Percentiles rank a stretch among this genome's conserved stretches.
These are phyloP conservation scores for Metschnikowia baotianmanensis DNA, from an alignment of 805 yeast genomes.

Conservation along the genomic window DNA sequence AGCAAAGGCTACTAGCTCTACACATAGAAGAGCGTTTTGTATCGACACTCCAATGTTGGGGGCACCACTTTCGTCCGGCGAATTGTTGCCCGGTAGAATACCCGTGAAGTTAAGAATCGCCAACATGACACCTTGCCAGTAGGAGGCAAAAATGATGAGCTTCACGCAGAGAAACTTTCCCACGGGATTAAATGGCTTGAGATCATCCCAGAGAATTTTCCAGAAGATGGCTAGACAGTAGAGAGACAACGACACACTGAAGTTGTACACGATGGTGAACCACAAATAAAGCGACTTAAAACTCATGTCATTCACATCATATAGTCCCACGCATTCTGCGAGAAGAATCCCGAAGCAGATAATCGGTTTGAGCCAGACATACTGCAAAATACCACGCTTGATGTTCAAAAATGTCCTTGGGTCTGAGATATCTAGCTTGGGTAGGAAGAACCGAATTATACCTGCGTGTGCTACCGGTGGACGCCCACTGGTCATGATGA, in stretches of 20 bases:
- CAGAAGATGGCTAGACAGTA: constrained; percentile 88
- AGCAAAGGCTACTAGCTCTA: constrained; percentile 84
- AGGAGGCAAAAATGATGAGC: constrained; percentile 92
- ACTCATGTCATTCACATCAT: constrained; percentile 51
- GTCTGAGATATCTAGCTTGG: constrained; percentile 77
- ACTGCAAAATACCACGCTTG: constrained; percentile 86
- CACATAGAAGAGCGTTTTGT: constrained; percentile 75
- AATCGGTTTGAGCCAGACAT: constrained; percentile 91
- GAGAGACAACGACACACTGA: constrained; percentile 76
- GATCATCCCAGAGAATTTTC: constrained; percentile 80
- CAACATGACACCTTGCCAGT: constrained; percentile 85
- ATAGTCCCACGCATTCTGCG: constrained; percentile 46
- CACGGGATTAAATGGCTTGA: constrained; percentile 80
- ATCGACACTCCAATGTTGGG: constrained; percentile 54
- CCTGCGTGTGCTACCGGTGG: constrained; percentile 69
- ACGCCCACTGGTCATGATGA: constrained; percentile 67
- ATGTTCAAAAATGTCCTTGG: constrained; percentile 74
- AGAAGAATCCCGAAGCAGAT: constrained; percentile 57
- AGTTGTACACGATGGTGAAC: constrained; percentile 69
- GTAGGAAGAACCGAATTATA: constrained; percentile 46
- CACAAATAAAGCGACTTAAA: constrained; percentile 54
- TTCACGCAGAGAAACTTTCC: constrained; percentile 93
- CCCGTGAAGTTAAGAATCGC: constrained; percentile 52
- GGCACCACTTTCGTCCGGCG: constrained; percentile 25
- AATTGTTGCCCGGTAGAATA: constrained; percentile 33